These are phyloP conservation scores for Populus alba DNA, from an alignment of 345 rosid species.

Conservation along the genomic window DNA sequence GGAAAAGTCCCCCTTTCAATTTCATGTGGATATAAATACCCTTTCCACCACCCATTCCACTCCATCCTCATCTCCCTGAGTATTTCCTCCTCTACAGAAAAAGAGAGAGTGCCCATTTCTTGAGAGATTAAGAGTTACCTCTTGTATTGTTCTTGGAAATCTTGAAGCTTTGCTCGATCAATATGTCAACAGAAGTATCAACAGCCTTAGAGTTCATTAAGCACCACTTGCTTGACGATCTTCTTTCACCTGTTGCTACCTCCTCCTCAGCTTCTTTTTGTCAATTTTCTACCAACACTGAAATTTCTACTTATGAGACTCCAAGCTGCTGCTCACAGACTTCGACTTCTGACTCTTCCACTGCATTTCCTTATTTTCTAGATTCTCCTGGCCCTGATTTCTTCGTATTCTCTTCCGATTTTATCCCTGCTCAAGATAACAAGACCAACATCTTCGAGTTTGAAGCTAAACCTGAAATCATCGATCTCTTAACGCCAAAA, in stretches of 20 bases:
- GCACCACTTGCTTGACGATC: conserved; percentile 55
- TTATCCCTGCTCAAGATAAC: background rate
- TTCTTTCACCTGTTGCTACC: conserved; percentile 11
- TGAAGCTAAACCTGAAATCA: conserved; percentile 44
- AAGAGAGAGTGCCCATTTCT: too few relatives aligned
- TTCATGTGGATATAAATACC: background rate
- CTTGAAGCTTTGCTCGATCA: background rate
- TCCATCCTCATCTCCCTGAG: background rate
- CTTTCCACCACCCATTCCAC: background rate
- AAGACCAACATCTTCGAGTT: conserved; percentile 22
- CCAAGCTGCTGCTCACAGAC: conserved; percentile 10
- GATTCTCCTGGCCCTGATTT: conserved; percentile 19
- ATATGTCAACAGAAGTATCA: conserved; percentile 38
- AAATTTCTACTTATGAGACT: background rate
- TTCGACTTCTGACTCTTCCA: conserved; percentile 28
- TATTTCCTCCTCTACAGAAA: background rate
- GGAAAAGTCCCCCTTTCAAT: conserved; percentile 18
- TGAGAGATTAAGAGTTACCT: too few relatives aligned
- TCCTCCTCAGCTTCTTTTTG: background rate
- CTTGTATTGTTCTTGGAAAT: background rate
- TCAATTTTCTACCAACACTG: background rate
- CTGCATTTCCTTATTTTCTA: conserved; percentile 15
- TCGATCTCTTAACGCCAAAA: conserved; percentile 33
- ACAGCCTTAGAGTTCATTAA: conserved; percentile 47
- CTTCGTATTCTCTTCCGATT: conserved; percentile 15